phyloP scores from a whole-genome alignment of 164 flowering plant genomes.

The Stephania japonica region DNA sequence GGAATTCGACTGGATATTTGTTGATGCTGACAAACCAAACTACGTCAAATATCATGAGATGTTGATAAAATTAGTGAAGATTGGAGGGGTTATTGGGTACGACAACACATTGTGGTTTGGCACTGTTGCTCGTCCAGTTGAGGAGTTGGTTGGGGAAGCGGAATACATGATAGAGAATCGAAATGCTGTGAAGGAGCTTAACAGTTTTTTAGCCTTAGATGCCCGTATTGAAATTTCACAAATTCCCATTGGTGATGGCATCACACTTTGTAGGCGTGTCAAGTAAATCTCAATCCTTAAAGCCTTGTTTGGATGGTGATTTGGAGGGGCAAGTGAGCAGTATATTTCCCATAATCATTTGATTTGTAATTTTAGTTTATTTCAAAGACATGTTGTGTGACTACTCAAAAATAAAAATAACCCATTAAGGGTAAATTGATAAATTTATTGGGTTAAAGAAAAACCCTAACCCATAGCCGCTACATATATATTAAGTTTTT shows the following conservation, averaged over 20 bases:
- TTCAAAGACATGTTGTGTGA: too few relatives aligned
- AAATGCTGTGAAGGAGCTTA: slow-evolving; percentile 6
- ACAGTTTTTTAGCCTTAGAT: slow-evolving; percentile 17
- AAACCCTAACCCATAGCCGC: too few relatives aligned
- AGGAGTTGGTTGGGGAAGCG: background rate
- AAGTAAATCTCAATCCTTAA: too few relatives aligned
- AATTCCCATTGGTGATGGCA: slow-evolving; percentile 18
- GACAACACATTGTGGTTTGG: slow-evolving; percentile 59
- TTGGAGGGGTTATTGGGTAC: slow-evolving; percentile 46
- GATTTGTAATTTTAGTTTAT: too few relatives aligned
- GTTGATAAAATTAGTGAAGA: slow-evolving; percentile 36
- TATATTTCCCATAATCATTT: too few relatives aligned
- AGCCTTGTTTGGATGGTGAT: too few relatives aligned
- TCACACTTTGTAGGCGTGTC: slow-evolving; percentile 17
- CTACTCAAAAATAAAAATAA: too few relatives aligned
- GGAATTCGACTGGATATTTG: slow-evolving; percentile 48
- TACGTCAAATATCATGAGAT: slow-evolving; percentile 40
- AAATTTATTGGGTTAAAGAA: too few relatives aligned
- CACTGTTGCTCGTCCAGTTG: slow-evolving; percentile 25
- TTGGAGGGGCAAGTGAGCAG: too few relatives aligned
- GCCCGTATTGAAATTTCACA: slow-evolving; percentile 17
- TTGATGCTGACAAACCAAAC: slow-evolving; percentile 46
- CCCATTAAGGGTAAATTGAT: too few relatives aligned
- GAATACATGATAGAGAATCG: background rate
- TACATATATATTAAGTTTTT: too few relatives aligned